Conservation (phyloP, 106 monocot genomes). For the Allium sativum region DNA sequence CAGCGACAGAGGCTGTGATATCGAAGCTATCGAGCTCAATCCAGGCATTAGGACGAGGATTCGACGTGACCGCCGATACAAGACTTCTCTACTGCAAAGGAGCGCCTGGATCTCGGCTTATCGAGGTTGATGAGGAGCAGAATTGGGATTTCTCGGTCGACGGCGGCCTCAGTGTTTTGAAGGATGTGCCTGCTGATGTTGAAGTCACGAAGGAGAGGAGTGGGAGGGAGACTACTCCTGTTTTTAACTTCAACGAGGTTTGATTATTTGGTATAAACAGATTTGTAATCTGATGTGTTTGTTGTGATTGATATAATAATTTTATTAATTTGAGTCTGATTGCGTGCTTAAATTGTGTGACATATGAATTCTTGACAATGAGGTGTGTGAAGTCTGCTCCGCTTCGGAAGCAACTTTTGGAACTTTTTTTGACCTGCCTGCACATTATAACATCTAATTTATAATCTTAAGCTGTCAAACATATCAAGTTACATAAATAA, state of each 20-base stretch:
- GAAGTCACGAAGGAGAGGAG: slow-evolving; percentile 21
- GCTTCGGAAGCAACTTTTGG: too few relatives aligned
- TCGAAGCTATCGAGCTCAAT: slow-evolving; percentile 40
- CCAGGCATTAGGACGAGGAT: slow-evolving; percentile 76
- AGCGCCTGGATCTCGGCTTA: slow-evolving; percentile 40
- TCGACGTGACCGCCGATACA: slow-evolving; percentile 75
- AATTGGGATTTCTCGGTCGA: slow-evolving; percentile 19
- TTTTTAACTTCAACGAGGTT: slow-evolving; percentile 56
- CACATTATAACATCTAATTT: too few relatives aligned
- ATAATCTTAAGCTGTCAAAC: too few relatives aligned
- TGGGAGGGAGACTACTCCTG: slow-evolving; percentile 27
- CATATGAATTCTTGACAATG: too few relatives aligned
- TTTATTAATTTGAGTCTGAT: too few relatives aligned
- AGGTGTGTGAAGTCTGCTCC: too few relatives aligned
- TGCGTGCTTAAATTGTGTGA: too few relatives aligned
- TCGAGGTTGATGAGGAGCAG: slow-evolving; percentile 18
- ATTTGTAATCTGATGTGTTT: too few relatives aligned
- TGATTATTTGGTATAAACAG: not conserved
- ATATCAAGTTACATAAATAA: too few relatives aligned
- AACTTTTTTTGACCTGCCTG: too few relatives aligned
- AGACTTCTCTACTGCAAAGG: slow-evolving; percentile 94
- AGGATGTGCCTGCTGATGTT: slow-evolving; percentile 30
- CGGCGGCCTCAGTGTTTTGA: slow-evolving; percentile 11
- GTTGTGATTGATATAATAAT: too few relatives aligned
- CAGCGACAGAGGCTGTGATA: slow-evolving; percentile 19